phyloP scores from a whole-genome alignment of 1,139 yeast species.

The Protomyces inundatus region DNA sequence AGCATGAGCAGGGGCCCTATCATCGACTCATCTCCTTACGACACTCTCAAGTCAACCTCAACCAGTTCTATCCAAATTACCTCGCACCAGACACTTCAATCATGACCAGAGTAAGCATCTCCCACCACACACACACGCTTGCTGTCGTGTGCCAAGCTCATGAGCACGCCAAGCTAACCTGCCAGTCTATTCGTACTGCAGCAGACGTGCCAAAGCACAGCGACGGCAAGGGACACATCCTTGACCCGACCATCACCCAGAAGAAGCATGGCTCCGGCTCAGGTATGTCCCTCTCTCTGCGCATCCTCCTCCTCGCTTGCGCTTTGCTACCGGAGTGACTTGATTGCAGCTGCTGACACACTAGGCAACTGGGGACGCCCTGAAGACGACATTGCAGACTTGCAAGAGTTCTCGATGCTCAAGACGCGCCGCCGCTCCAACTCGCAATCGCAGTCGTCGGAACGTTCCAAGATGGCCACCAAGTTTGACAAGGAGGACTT shows the following conservation, averaged over 20 bases:
- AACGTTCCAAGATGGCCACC: constrained; percentile 21
- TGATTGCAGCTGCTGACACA: background rate
- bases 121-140: background rate
- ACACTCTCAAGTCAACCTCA: no score
- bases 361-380: constrained; percentile 23
- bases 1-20: no score
- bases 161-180: background rate
- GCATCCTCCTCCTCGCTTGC: background rate
- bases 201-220: constrained; percentile 18
- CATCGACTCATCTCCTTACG: no score
- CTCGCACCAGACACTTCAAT: no score
- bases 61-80: no score
- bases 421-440: constrained; percentile 21
- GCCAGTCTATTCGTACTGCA: background rate
- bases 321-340: no score
- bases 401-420: constrained; percentile 13
- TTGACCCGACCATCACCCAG: constrained; percentile 18
- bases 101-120: background rate
- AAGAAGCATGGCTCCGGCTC: constrained; percentile 16
- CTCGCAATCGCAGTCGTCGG: constrained; percentile 11
- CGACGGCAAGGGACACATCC: constrained; percentile 23
- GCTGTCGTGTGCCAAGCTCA: background rate
- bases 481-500: constrained; percentile 18
- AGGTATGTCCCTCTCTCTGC: background rate
- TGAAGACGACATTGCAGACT: constrained; percentile 13